Conservation (phyloP, 2,329 filamentous ascomycete species). For the Diplodia scrobiculata region DNA sequence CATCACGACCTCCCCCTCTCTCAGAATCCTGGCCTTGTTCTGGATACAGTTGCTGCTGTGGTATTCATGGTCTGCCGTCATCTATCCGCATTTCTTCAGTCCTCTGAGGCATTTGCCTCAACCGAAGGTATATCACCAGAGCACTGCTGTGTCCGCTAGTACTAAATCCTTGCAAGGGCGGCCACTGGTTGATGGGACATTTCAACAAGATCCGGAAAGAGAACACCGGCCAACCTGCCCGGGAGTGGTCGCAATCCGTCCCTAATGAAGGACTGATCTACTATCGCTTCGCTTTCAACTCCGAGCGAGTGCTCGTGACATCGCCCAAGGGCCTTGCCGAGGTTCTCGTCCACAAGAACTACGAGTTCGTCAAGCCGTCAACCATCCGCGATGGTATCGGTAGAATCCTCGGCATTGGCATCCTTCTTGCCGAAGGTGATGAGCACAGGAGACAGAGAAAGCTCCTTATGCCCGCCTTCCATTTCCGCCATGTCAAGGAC, state of each 20-base stretch:
- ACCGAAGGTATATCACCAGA: conserved; percentile 38
- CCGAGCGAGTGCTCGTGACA: conserved; percentile 50
- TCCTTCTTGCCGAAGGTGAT: conserved; percentile 84
- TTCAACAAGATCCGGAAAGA: conserved; percentile 48
- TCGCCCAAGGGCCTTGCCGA: conserved; percentile 53
- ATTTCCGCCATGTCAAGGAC: conserved; percentile 55
- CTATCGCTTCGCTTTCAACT: conserved; percentile 54
- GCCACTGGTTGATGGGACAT: conserved; percentile 47
- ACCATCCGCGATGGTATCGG: conserved; percentile 58
- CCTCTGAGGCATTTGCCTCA: conserved; percentile 61
- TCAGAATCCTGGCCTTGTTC: conserved; percentile 49
- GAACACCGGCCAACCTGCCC: conserved; percentile 49
- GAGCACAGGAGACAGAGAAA: conserved; percentile 72
- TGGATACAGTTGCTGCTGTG: conserved; percentile 42
- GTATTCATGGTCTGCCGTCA: conserved; percentile 48
- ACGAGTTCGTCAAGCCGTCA: conserved; percentile 54
- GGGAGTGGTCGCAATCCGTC: conserved; percentile 56
- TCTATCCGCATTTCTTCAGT: conserved; percentile 62
- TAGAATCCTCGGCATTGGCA: conserved; percentile 67
- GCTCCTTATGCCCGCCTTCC: conserved; percentile 53
- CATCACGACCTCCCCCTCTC: conserved; percentile 41
- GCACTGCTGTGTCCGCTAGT: conserved; percentile 44
- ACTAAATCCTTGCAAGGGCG: conserved; percentile 32
- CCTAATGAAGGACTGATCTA: conserved; percentile 60
- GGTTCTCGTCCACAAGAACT: conserved; percentile 54